These are phyloP conservation scores for Actinidia chinensis DNA, from an alignment of 179 eudicot species.

Conservation along the genomic window DNA sequence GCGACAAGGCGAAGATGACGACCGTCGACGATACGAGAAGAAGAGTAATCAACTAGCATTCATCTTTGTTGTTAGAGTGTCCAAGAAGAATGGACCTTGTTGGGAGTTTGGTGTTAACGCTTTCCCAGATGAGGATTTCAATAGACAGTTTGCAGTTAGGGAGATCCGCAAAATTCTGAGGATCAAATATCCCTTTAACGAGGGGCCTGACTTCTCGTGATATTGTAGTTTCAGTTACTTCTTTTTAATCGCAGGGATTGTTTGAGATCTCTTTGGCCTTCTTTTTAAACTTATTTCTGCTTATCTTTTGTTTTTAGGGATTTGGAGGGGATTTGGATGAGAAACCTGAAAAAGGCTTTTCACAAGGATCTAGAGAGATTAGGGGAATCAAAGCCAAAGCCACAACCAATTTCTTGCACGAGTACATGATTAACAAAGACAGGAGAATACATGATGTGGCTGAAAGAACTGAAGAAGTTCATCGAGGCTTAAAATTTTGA, in stretches of 20 bases:
- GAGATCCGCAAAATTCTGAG: slow-evolving; percentile 49
- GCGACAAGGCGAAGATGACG: slow-evolving; percentile 56
- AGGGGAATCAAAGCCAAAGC: slow-evolving; percentile 84
- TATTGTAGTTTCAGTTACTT: not conserved
- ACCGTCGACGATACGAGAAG: slow-evolving; percentile 28
- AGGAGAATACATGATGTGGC: slow-evolving; percentile 69
- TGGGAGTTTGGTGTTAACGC: slow-evolving; percentile 73
- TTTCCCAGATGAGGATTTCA: slow-evolving; percentile 65
- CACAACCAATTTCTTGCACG: slow-evolving; percentile 73
- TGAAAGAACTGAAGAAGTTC: slow-evolving; percentile 70
- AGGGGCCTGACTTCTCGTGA: slow-evolving; percentile 89
- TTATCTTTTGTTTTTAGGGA: slow-evolving; percentile 21
- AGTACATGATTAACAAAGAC: slow-evolving; percentile 81
- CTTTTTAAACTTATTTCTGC: not conserved
- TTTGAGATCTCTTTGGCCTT: not conserved
- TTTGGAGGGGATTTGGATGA: slow-evolving; percentile 99
- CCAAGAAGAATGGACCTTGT: slow-evolving; percentile 50
- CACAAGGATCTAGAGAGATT: slow-evolving; percentile 77
- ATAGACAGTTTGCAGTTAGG: slow-evolving; percentile 62
- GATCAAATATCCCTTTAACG: slow-evolving; percentile 72
- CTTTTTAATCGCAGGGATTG: not conserved
- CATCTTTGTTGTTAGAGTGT: slow-evolving; percentile 61
- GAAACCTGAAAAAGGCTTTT: slow-evolving; percentile 89
- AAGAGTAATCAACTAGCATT: slow-evolving; percentile 38
- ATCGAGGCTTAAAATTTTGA: slow-evolving; percentile 47